phyloP scores from a whole-genome alignment of 345 rosid species.

The Salix arbutifolia region DNA sequence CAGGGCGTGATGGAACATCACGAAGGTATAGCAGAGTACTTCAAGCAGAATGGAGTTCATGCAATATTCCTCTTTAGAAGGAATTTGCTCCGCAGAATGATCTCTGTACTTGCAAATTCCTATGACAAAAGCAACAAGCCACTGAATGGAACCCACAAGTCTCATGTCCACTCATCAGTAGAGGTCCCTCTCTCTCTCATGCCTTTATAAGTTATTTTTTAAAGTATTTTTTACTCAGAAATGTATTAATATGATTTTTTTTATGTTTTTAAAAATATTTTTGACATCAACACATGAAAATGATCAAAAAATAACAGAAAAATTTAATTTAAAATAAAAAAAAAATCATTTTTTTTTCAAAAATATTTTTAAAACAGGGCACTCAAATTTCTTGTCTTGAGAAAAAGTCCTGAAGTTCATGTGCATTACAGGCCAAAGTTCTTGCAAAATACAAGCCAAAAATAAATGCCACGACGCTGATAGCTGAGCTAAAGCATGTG shows the following conservation, averaged over 20 bases:
- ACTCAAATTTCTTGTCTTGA: neutral
- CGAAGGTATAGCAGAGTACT: slow-evolving; percentile 27
- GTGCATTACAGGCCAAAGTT: slow-evolving; percentile 33
- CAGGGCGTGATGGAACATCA: slow-evolving; percentile 35
- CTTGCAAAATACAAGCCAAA: slow-evolving; percentile 39
- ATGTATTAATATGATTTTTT: no score
- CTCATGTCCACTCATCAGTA: slow-evolving; percentile 32
- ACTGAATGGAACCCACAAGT: slow-evolving; percentile 36
- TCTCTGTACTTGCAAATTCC: slow-evolving; percentile 34
- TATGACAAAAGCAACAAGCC: slow-evolving; percentile 27
- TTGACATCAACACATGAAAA: no score
- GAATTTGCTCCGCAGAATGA: slow-evolving; percentile 38
- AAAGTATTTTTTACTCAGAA: no score
- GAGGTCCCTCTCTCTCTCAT: slow-evolving; percentile 18
- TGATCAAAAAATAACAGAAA: no score
- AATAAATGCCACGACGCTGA: slow-evolving; percentile 23
- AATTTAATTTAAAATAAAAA: no score
- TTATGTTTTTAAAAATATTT: no score
- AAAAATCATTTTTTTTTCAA: no score
- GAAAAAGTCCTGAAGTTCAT: neutral
- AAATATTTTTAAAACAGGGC: no score
- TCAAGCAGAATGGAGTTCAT: slow-evolving; percentile 35
- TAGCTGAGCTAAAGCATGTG: slow-evolving; percentile 29
- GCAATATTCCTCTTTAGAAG: slow-evolving; percentile 33
- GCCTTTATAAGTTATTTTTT: no score